Conservation (phyloP, 305 asterid species). For the Coffea humblotiana region DNA sequence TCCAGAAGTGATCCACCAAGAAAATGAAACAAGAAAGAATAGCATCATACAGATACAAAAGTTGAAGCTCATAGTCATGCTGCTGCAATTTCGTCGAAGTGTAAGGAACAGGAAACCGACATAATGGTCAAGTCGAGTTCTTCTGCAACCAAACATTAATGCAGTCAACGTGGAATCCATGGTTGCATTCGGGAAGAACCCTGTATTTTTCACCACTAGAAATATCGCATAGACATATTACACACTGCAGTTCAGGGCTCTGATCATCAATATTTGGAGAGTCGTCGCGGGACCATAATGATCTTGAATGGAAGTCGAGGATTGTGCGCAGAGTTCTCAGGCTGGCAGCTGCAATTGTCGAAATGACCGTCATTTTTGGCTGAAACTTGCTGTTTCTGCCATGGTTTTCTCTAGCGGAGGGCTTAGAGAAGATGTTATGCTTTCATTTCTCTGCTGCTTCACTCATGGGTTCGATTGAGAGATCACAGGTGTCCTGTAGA, state of each 20-base stretch:
- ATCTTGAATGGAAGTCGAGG: not conserved
- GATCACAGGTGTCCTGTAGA: too few species aligned
- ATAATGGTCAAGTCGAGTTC: constrained; percentile 17
- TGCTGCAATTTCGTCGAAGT: not conserved
- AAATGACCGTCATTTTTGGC: constrained; percentile 16
- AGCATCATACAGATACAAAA: not conserved
- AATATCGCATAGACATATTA: constrained; percentile 15
- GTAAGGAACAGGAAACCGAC: constrained; percentile 12
- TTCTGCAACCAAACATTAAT: constrained; percentile 22
- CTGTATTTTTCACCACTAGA: constrained; percentile 12
- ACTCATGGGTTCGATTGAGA: too few species aligned
- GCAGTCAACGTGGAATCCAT: constrained; percentile 22
- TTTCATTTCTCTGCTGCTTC: too few species aligned
- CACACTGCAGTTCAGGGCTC: not conserved
- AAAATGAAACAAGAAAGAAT: constrained; percentile 11
- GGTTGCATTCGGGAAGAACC: constrained; percentile 16
- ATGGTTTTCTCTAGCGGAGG: not conserved
- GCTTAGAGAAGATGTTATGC: not conserved
- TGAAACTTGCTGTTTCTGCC: not conserved
- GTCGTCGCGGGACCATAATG: not conserved
- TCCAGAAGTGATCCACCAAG: not conserved
- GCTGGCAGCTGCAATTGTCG: constrained; percentile 10
- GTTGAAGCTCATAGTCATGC: too few species aligned
- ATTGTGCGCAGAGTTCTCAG: constrained; percentile 12
- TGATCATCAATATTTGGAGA: not conserved